phyloP scores from a whole-genome alignment of 371 early-diverging fungal species.

The Gilbertella persicaria region DNA sequence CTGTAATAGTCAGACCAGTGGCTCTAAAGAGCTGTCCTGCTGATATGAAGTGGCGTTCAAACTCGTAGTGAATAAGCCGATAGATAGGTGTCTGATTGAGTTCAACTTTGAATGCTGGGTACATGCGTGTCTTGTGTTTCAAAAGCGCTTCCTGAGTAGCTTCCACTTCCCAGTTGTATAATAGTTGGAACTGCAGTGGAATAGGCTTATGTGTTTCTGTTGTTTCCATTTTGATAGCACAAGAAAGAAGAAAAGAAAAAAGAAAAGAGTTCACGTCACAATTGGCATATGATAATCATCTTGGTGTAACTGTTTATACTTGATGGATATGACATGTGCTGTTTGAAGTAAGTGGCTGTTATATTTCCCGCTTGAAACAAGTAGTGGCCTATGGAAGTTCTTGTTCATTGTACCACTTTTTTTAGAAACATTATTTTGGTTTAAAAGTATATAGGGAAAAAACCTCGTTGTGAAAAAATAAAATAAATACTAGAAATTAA shows the following conservation, averaged over 20 bases:
- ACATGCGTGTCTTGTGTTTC: slow-evolving; percentile 33
- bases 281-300: no score
- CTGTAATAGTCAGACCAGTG: slow-evolving; percentile 41
- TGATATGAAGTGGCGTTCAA: slow-evolving; percentile 38
- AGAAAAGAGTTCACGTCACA: not conserved
- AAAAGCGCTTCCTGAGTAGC: slow-evolving; percentile 11
- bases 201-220: slow-evolving; percentile 5
- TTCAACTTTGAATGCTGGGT: slow-evolving; percentile 36
- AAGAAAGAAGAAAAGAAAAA: not conserved
- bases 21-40: slow-evolving; percentile 48
- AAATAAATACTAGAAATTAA: no score
- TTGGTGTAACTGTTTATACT: no score
- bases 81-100: slow-evolving; percentile 36
- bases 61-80: slow-evolving; percentile 38
- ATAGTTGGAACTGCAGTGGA: slow-evolving; percentile 35
- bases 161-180: slow-evolving; percentile 36
- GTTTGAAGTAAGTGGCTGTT: no score
- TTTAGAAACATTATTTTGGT: no score
- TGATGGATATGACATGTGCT: no score
- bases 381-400: no score
- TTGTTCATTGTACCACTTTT: no score
- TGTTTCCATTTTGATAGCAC: not conserved
- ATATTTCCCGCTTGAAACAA: no score
- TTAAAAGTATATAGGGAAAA: no score
- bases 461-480: no score